Conservation (phyloP, 116 monocot species). For the Trichopus zeylanicus region DNA sequence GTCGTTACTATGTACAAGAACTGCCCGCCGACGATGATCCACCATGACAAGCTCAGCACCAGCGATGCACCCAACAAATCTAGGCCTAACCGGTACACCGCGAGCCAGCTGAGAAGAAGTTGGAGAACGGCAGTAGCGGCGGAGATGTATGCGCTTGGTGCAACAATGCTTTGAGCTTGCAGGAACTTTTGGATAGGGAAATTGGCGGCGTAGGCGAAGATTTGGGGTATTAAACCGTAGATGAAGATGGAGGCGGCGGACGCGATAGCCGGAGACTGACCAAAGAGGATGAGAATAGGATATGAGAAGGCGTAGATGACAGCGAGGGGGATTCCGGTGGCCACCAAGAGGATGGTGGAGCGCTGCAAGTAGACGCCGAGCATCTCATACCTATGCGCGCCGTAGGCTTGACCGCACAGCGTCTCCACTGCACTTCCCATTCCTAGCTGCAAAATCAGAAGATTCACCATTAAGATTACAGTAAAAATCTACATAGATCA, state of each 20-base stretch:
- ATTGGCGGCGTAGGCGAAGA: conserved; percentile 63
- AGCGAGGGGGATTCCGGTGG: conserved; percentile 41
- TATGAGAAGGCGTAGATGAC: conserved; percentile 40
- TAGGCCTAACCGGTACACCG: conserved; percentile 20
- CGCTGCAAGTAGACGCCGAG: conserved; percentile 61
- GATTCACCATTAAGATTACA: too few relatives aligned
- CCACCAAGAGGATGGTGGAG: conserved; percentile 30
- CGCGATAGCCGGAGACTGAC: conserved; percentile 47
- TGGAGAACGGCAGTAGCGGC: conserved; percentile 22
- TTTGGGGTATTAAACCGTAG: conserved; percentile 59
- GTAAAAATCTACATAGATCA: neutral
- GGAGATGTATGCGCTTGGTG: conserved; percentile 51
- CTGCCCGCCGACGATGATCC: conserved; percentile 34
- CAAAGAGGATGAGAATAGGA: conserved; percentile 33
- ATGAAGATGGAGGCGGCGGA: conserved; percentile 34
- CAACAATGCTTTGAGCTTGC: conserved; percentile 56
- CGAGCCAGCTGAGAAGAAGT: conserved; percentile 33
- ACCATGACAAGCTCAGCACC: conserved; percentile 47
- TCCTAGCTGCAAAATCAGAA: conserved; percentile 22
- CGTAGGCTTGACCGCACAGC: conserved; percentile 64
- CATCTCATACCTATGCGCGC: conserved; percentile 55
- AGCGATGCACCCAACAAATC: conserved; percentile 53
- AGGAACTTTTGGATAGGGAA: conserved; percentile 69
- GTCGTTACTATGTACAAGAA: conserved; percentile 36
- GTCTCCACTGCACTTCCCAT: conserved; percentile 75